Percentiles rank a stretch among this genome's conserved stretches.
phyloP scores from a whole-genome alignment of 1,284 basidiomycete genomes.

The Caloboletus firmus region DNA sequence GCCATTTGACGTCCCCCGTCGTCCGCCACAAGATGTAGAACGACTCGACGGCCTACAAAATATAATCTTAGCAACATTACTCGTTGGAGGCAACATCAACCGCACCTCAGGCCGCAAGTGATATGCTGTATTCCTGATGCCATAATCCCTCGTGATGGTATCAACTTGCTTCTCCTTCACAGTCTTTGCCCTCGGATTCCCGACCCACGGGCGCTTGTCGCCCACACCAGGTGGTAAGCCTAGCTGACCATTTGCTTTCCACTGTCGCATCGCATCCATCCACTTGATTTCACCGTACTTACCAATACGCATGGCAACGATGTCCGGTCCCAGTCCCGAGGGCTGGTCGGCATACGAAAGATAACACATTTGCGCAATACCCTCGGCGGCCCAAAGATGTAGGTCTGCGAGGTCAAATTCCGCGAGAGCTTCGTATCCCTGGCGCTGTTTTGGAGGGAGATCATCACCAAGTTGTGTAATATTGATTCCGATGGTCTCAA shows the following conservation, averaged over 20 bases:
- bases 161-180: slow-evolving; percentile 27
- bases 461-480: slow-evolving; percentile 38
- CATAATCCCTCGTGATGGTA: slow-evolving; percentile 41
- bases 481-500: slow-evolving; percentile 46
- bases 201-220: slow-evolving; percentile 37
- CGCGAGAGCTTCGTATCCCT: slow-evolving; percentile 38
- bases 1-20: slow-evolving; percentile 67
- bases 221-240: slow-evolving; percentile 55
- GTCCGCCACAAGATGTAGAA: slow-evolving; percentile 71
- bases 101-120: slow-evolving; percentile 66
- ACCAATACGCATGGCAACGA: slow-evolving; percentile 44
- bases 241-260: slow-evolving; percentile 46
- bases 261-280: slow-evolving; percentile 53
- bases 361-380: slow-evolving; percentile 67
- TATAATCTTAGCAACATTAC: not conserved
- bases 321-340: slow-evolving; percentile 64
- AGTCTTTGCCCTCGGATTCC: slow-evolving; percentile 20
- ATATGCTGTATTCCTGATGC: slow-evolving; percentile 44
- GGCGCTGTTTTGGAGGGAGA: slow-evolving; percentile 39
- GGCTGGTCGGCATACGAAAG: slow-evolving; percentile 62
- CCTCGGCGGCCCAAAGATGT: slow-evolving; percentile 68
- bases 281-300: slow-evolving; percentile 40
- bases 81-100: not conserved
- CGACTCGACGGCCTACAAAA: slow-evolving; percentile 60
- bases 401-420: slow-evolving; percentile 49